These are phyloP conservation scores for Ambrosiella xylebori DNA, from an alignment of 2,329 filamentous ascomycete species.

Conservation along the genomic window DNA sequence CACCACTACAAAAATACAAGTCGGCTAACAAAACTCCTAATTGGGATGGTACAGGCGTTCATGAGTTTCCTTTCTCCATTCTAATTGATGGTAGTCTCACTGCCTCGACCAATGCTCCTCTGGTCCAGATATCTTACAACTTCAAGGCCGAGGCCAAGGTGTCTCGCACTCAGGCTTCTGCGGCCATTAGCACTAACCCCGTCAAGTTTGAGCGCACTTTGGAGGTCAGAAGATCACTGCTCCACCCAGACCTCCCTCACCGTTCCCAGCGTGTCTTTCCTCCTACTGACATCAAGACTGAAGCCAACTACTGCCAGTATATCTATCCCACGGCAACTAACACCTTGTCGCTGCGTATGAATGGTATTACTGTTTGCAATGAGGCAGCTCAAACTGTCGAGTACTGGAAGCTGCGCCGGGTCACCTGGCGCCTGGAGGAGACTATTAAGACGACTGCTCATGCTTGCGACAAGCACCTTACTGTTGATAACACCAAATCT, in stretches of 20 bases:
- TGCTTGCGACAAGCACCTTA: slow-evolving; percentile 56
- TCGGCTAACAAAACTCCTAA: slow-evolving; percentile 14
- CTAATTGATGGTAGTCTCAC: slow-evolving; percentile 75
- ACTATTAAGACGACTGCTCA: slow-evolving; percentile 61
- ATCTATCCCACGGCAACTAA: slow-evolving; percentile 77
- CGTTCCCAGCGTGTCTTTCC: slow-evolving; percentile 89
- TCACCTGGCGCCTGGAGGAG: slow-evolving; percentile 89
- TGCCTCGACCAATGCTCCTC: slow-evolving; percentile 56
- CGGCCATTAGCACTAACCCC: slow-evolving; percentile 17
- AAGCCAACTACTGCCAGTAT: slow-evolving; percentile 63
- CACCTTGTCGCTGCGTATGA: slow-evolving; percentile 61
- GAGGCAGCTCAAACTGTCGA: slow-evolving; percentile 52
- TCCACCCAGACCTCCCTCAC: slow-evolving; percentile 58
- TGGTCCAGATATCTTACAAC: slow-evolving; percentile 62
- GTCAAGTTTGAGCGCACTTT: slow-evolving; percentile 52
- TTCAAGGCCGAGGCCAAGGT: slow-evolving; percentile 51
- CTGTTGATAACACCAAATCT: slow-evolving; percentile 30
- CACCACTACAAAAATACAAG: slow-evolving; percentile 6
- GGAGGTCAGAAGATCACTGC: slow-evolving; percentile 61
- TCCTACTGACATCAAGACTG: slow-evolving; percentile 81
- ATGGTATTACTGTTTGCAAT: slow-evolving; percentile 64
- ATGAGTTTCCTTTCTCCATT: slow-evolving; percentile 78
- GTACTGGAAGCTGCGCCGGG: slow-evolving; percentile 75
- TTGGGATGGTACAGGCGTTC: slow-evolving; percentile 30
- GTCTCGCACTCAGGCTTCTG: slow-evolving; percentile 39